Base-by-base conservation (phyloP, 2,329 filamentous ascomycete species). In the Laburnicola sp. region DNA sequence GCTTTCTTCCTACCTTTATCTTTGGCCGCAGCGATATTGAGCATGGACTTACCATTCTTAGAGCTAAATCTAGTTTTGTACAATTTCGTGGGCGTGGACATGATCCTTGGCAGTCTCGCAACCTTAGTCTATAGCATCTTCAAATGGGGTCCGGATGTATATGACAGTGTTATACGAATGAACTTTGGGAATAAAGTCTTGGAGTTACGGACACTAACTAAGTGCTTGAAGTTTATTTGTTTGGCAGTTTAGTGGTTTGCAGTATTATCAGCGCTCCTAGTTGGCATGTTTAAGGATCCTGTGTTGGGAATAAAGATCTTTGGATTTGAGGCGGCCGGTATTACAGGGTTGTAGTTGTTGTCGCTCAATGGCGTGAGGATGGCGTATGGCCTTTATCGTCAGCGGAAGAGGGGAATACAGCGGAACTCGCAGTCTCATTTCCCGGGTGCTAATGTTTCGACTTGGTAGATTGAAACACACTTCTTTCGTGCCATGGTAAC, bases 41-140 rank as follows among this genome's bases (percentile, higher is more conserved):
- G 50, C 39, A 52, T 52, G 50, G 44, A 52, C n/a, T 48, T 44
- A 6, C n/a, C 37, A n/a, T 44, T 52, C 27, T 2, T 25, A 4
- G 32, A 52, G 10, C 38, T 52, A 4, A 7, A 30, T 3, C 21
- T 36, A 3, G 11, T 47, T 3, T 6, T 51, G n/a, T 51, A 35
- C 27, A 43, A 51, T 26, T 51, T 51, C 41, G n/a, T 40, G 11
- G 48, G 48, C 25, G 41, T 51, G 16, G 26, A 45, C 8, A 9
- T 41, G 4, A 9, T 51, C 23, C 41, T 51, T n/a, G 35, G 32
- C n/a, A 46, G 34, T 10, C 3, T 51, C 9, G 35, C 47, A 6
- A 23, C n/a, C 25, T 7, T 42, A 27, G n/a, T 44, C 4, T 26
- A 10, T 10, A 11, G 32, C 45, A 7, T 41, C 36, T 25, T 40